These are phyloP conservation scores for Colletotrichum paranaense DNA, from an alignment of 2,329 filamentous ascomycete genomes.

Conservation along the genomic window DNA sequence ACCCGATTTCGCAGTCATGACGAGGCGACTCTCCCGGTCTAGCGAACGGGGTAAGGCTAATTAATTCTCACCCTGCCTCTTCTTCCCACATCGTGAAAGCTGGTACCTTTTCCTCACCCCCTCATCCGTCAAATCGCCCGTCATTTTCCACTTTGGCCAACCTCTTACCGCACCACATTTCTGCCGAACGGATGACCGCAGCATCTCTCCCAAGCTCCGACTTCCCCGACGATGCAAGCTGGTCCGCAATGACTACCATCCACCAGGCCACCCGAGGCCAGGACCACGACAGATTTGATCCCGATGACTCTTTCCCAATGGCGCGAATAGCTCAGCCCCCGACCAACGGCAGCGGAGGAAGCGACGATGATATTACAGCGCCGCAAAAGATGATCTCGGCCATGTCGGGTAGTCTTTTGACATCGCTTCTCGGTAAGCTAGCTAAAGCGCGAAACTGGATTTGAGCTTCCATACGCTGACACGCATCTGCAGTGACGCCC, in stretches of 20 bases:
- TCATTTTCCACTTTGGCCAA: not conserved
- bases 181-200: slow-evolving; percentile 1
- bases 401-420: slow-evolving; percentile 88
- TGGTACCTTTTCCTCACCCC: slow-evolving; percentile 16
- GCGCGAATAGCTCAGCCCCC: slow-evolving; percentile 42
- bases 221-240: slow-evolving; percentile 33
- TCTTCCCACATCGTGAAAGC: slow-evolving; percentile 22
- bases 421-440: slow-evolving; percentile 83
- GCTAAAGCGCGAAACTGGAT: not conserved
- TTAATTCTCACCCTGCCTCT: slow-evolving; percentile 10
- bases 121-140: not conserved
- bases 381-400: slow-evolving; percentile 95
- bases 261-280: slow-evolving; percentile 36
- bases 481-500: slow-evolving; percentile 77
- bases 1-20: slow-evolving; percentile 34
- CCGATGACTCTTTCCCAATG: slow-evolving; percentile 44
- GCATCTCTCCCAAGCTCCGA: slow-evolving; percentile 16
- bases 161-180: not conserved
- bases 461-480: slow-evolving; percentile 21
- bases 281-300: slow-evolving; percentile 43
- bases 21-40: slow-evolving; percentile 16
- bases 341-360: slow-evolving; percentile 28
- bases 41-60: slow-evolving; percentile 28
- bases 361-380: slow-evolving; percentile 76
- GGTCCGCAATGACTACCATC: slow-evolving; percentile 31